Percentiles rank a stretch among this genome's conserved stretches.
phyloP scores from a whole-genome alignment of 1,139 yeast species.

The Suhomyces yuchorum region DNA sequence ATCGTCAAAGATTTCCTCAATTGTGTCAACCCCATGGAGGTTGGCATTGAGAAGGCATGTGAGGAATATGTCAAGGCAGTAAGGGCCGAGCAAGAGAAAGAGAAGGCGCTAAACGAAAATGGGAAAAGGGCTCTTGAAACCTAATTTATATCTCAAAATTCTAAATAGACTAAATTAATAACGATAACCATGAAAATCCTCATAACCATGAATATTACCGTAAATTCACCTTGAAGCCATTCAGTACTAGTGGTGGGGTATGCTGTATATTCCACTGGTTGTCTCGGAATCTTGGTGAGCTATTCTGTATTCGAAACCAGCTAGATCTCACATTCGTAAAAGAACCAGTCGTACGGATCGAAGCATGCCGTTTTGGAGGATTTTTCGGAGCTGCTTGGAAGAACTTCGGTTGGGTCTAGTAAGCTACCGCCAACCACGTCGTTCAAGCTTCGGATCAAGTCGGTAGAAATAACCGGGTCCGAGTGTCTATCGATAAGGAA shows the following conservation, averaged over 20 bases:
- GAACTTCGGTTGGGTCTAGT: constrained; percentile 1
- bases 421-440: constrained; percentile 8
- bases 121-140: constrained; percentile 29
- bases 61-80: constrained; percentile 36
- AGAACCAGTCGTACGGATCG: constrained; percentile 10
- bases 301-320: no score
- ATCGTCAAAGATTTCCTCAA: constrained; percentile 35
- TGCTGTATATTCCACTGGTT: no score
- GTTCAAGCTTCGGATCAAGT: constrained; percentile 8
- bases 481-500: constrained; percentile 10
- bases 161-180: not conserved
- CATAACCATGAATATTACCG: no score
- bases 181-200: not conserved
- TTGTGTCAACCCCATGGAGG: constrained; percentile 32
- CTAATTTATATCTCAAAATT: not conserved
- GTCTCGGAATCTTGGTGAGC: no score
- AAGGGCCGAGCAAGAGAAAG: constrained; percentile 18
- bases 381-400: not conserved
- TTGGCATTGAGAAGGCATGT: constrained; percentile 35
- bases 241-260: no score
- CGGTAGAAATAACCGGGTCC: constrained; percentile 3
- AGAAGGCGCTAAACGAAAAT: constrained; percentile 26
- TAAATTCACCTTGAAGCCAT: no score
- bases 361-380: not conserved
- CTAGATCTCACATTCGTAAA: constrained; percentile 5